A percentile compares a stretch with the other conserved stretches of the same genome.
Conservation (phyloP, 2,329 filamentous ascomycete species). For the Tothia fuscella region DNA sequence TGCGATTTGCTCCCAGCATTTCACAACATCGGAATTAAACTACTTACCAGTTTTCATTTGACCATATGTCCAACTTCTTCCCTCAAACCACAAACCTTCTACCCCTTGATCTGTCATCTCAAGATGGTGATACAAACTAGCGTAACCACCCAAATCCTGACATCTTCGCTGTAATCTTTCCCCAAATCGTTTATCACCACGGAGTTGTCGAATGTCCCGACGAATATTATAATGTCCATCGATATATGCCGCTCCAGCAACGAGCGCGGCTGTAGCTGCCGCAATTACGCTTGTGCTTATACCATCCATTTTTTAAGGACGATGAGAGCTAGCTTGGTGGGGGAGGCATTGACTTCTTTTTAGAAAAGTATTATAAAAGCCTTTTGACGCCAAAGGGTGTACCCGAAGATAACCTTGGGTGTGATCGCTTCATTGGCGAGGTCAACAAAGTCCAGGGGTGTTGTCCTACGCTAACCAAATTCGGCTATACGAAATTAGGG, state of each 20-base stretch:
- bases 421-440: too few relatives aligned
- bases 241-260: constrained; percentile 4
- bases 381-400: too few relatives aligned
- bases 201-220: constrained; percentile 6
- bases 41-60: constrained; percentile 31
- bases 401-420: constrained; percentile 2
- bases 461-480: too few relatives aligned
- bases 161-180: constrained; percentile 1
- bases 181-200: constrained; percentile 3
- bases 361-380: too few relatives aligned
- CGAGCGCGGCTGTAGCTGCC: constrained; percentile 1
- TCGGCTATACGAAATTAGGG: too few relatives aligned
- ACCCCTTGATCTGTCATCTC: constrained; percentile 16
- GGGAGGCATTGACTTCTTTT: too few relatives aligned
- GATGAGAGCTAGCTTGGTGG: neutral
- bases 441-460: too few relatives aligned
- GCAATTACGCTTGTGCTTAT: neutral
- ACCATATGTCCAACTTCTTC: constrained; percentile 35
- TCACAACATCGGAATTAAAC: neutral
- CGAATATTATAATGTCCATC: constrained; percentile 4
- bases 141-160: constrained; percentile 2
- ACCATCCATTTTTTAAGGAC: neutral
- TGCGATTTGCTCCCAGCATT: too few relatives aligned
- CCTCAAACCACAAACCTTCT: constrained; percentile 38
- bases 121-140: neutral